phyloP scores from a whole-genome alignment of 2,329 filamentous ascomycete species.

The Kalaharituber pfeilii region DNA sequence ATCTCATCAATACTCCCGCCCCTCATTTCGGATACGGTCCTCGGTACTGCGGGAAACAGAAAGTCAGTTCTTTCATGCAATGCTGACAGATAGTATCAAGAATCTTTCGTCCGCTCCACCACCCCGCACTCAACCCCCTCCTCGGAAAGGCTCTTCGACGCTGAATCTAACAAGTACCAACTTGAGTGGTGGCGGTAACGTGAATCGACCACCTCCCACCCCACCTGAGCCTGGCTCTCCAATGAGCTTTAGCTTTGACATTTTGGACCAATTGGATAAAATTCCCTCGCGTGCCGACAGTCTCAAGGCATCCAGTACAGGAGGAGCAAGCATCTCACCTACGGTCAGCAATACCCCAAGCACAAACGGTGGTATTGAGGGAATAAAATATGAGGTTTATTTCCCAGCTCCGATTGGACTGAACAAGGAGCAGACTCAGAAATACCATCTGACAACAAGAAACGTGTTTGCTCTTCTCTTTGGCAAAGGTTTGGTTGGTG shows the following conservation, averaged over 20 bases:
- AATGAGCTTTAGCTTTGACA: background rate
- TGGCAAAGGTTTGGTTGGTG: constrained; percentile 45
- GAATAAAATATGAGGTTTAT: constrained; percentile 34
- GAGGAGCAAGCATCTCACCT: background rate
- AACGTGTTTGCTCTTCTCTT: constrained; percentile 52
- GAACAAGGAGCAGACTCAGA: constrained; percentile 33
- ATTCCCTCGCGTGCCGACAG: background rate
- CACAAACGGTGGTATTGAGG: background rate
- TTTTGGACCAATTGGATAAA: background rate
- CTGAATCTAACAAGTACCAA: background rate
- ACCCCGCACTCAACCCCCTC: background rate
- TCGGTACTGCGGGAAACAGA: constrained; percentile 42
- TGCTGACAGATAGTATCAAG: constrained; percentile 33
- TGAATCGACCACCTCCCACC: background rate
- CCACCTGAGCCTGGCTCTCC: background rate
- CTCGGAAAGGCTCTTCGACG: background rate
- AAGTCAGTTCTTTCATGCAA: constrained; percentile 36
- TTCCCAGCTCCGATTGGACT: constrained; percentile 40
- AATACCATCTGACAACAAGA: constrained; percentile 47
- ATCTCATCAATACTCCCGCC: constrained; percentile 25
- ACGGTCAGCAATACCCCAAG: background rate
- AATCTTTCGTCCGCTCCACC: background rate
- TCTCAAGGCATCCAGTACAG: background rate
- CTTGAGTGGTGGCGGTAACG: background rate
- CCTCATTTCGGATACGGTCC: constrained; percentile 41